Conservation (phyloP, 1,284 basidiomycete genomes). For the Ustanciosporium gigantosporum region DNA sequence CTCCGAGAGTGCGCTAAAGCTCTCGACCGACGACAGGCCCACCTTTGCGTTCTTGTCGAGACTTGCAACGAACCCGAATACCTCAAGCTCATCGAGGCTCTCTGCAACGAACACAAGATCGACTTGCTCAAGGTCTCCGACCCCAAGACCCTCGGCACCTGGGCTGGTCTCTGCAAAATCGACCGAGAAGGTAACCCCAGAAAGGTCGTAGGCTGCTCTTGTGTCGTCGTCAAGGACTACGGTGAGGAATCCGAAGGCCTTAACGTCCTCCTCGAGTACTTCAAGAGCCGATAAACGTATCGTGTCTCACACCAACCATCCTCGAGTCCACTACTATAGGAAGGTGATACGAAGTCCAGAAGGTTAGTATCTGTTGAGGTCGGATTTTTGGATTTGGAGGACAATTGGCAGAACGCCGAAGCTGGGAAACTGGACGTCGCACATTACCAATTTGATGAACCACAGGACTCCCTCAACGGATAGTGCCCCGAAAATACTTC, state of each 20-base stretch:
- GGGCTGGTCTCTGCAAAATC: conserved; percentile 95
- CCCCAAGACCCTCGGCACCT: conserved; percentile 90
- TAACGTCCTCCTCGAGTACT: conserved; percentile 94
- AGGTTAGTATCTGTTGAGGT: conserved; percentile 32
- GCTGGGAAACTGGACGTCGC: too few relatives aligned
- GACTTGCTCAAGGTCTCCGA: conserved; percentile 97
- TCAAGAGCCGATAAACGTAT: conserved; percentile 74
- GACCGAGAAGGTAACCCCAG: conserved; percentile 98
- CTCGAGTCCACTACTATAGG: too few relatives aligned
- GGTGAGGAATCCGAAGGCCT: conserved; percentile 93
- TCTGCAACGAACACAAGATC: conserved; percentile 98
- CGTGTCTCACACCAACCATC: too few relatives aligned
- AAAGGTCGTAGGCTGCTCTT: conserved; percentile 75
- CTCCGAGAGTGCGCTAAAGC: conserved; percentile 97
- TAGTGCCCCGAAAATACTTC: conserved; percentile 20
- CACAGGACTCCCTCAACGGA: conserved; percentile 57
- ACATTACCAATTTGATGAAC: conserved; percentile 43
- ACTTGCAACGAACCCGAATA: conserved; percentile 98
- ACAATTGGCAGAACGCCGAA: too few relatives aligned
- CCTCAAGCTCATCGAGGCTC: conserved; percentile 99
- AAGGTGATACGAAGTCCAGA: too few relatives aligned
- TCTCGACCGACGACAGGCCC: conserved; percentile 96
- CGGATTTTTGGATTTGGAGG: too few relatives aligned
- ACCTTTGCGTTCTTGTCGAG: conserved; percentile 98
- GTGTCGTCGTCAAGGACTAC: conserved; percentile 98